These are phyloP conservation scores for Hymenoscyphus repandus DNA, from an alignment of 2,329 filamentous ascomycete species.

Conservation along the genomic window DNA sequence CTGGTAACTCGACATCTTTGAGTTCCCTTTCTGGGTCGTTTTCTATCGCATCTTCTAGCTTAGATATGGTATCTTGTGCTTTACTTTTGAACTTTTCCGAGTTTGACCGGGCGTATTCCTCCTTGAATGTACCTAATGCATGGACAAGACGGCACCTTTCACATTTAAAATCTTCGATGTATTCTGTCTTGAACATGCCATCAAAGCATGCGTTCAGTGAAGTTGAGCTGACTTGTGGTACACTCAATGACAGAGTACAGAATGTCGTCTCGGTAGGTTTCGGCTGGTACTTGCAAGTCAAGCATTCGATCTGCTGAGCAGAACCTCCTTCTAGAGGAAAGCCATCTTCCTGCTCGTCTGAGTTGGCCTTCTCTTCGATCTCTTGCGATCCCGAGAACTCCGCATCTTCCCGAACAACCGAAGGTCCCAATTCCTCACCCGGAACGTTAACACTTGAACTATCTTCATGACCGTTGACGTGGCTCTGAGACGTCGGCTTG, in stretches of 20 bases:
- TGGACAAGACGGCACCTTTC: slow-evolving; percentile 86
- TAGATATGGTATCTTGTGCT: slow-evolving; percentile 55
- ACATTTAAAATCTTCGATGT: slow-evolving; percentile 95
- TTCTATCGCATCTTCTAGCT: slow-evolving; percentile 65
- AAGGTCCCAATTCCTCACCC: background rate
- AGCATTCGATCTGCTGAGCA: slow-evolving; percentile 92
- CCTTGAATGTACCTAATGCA: slow-evolving; percentile 59
- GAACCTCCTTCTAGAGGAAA: slow-evolving; percentile 91
- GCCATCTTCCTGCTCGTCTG: slow-evolving; percentile 51
- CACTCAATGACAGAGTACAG: slow-evolving; percentile 85
- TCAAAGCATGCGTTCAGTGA: slow-evolving; percentile 87
- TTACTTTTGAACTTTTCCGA: slow-evolving; percentile 46
- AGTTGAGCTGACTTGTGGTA: slow-evolving; percentile 77
- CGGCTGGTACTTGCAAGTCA: slow-evolving; percentile 84
- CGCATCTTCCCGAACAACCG: background rate
- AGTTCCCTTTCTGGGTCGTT: slow-evolving; percentile 75
- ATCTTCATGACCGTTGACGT: background rate
- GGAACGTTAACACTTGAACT: background rate
- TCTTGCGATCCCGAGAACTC: background rate
- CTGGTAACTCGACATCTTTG: slow-evolving; percentile 67
- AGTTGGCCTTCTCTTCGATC: background rate
- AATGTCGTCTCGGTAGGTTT: slow-evolving; percentile 80
- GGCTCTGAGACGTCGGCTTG: background rate
- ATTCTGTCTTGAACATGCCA: slow-evolving; percentile 87
- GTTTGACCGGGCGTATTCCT: slow-evolving; percentile 49